These are phyloP conservation scores for Trametes cubensis DNA, from an alignment of 768 basidiomycete genomes.

Conservation along the genomic window DNA sequence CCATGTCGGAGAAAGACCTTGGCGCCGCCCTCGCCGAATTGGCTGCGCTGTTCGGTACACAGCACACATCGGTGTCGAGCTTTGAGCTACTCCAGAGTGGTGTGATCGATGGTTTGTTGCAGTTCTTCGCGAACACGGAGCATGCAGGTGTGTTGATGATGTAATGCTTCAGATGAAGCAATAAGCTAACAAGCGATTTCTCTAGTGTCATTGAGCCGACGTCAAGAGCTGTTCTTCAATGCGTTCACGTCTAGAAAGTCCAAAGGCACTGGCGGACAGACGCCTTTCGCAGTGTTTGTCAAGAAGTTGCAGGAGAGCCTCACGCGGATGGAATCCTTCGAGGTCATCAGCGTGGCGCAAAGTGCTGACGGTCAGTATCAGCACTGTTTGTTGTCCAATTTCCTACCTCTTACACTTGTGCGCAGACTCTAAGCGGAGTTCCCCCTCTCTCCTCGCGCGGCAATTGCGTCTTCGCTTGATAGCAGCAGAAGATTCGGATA, in stretches of 20 bases:
- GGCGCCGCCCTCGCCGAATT: constrained; percentile 67
- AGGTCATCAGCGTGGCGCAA: constrained; percentile 87
- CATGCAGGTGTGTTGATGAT: constrained; percentile 53
- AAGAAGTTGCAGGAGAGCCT: constrained; percentile 96
- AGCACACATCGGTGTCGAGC: constrained; percentile 83
- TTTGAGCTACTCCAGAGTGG: constrained; percentile 96
- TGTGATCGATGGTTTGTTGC: constrained; percentile 82
- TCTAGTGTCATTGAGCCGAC: constrained; percentile 61
- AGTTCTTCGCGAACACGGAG: constrained; percentile 65
- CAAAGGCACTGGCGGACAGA: constrained; percentile 51
- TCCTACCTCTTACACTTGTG: not conserved
- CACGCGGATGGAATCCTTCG: constrained; percentile 93
- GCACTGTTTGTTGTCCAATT: not conserved
- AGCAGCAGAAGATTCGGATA: constrained; percentile 87
- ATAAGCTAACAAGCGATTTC: not conserved
- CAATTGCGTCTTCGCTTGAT: constrained; percentile 87
- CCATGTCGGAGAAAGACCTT: constrained; percentile 65
- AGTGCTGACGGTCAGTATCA: constrained; percentile 69
- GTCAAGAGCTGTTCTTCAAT: constrained; percentile 80
- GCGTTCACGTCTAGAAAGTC: constrained; percentile 65
- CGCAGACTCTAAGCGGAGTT: constrained; percentile 86
- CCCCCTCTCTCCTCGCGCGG: constrained; percentile 88
- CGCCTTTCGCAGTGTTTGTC: constrained; percentile 75
- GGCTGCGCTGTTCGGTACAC: constrained; percentile 77
- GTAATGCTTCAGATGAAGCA: constrained; percentile 13